Evolutionary conservation across 2,329 filamentous ascomycete species (phyloP), one percentile per base, ranked within the genome.

Genomic region (Davidsoniella virescens): DNA sequence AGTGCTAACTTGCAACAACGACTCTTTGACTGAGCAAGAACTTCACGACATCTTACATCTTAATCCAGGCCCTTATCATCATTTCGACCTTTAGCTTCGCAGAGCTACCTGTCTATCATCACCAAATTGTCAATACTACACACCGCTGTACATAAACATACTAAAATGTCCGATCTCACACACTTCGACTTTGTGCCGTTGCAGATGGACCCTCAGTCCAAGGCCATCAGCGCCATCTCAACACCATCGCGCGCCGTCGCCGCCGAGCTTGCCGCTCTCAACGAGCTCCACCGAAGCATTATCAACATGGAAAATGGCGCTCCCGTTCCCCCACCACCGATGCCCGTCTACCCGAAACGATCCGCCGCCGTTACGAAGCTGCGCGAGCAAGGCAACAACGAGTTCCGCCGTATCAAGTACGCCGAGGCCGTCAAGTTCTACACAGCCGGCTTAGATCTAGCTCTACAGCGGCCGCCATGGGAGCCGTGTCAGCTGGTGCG

Each of bases 341-440:
- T 94, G 40, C 88, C 88, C 53, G 82, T 95, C 55, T 93, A 94
- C 71, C 88, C 87, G 47, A 94, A 95, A 69, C 86, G 90, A 61
- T 81, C 76, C 56, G 87, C 85, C 36, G 80, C 88, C 62, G 84
- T 98, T 65, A 78, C 73, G 66, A 96, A 96, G 69, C 80, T 96
- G 57, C 85, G 87, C 63, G 92, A 96, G 64, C 76, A 75, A 52
- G 90, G 87, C 59, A 94, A 94, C 70, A 69, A 69, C 52, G 78
- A 84, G 58, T 90, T 85, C 71, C 83, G 86, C 65, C 88, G 90
- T 66, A 75, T 75, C 58, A 74, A 78, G 57, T 78, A 83, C 67
- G 66, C 65, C 51, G 86, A 93, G 50, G 90, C 90, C 3, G 72
- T 87, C 57, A 80, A 80, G 57, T 74, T 88, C 57, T 95, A 96